Base-by-base conservation (phyloP, 2,329 filamentous ascomycete genomes). In the Fusarium tricinctum region DNA sequence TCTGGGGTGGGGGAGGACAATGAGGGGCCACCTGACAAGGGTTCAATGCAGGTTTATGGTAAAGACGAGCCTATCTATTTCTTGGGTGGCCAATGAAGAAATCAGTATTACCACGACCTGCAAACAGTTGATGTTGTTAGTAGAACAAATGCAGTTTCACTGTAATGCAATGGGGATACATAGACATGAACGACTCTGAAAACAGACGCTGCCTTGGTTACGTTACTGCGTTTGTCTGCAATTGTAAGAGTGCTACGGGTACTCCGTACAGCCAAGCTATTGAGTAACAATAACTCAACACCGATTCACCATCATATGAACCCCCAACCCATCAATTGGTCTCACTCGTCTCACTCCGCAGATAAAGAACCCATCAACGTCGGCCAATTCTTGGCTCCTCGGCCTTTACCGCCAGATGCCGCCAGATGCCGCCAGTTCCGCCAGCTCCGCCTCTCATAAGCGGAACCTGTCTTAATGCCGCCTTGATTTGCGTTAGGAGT, bases 11-110 rank as follows among this genome's bases (percentile, higher is more conserved):
- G 58, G 67, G 50, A 39, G 43, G n/a, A 15, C 33, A n/a, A 35
- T 22, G 35, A 33, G 46, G 64, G 45, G 39, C 43, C 50, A 68
- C 40, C 28, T 62, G 65, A 68, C 66, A 61, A 69, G 65, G 66
- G 51, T 62, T 38, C 30, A 51, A 54, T 68, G 68, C 46, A 67
- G 58, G 45, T 43, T 45, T 53, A 23, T 23, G 23, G 23, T 23
- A 40, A 38, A 30, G 28, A 30, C 28, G 53, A 56, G 47, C 23
- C 35, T 45, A 23, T 23, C 35, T 45, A 55, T 40, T 19, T 48
- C 59, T 38, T 23, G 20, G 48, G 40, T 38, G 50, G 43, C 71
- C 69, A 73, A 73, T 73, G 10, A 53, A 51, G 46, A 56, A 19
- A 12, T 49, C 12, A 43, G 46, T 63, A 72, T 73, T 73, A 71